Percentiles rank a stretch among this genome's conserved stretches.
Evolutionary conservation across 805 yeast species (phyloP).

Genomic region (Wickerhamomyces sydowiorum): DNA sequence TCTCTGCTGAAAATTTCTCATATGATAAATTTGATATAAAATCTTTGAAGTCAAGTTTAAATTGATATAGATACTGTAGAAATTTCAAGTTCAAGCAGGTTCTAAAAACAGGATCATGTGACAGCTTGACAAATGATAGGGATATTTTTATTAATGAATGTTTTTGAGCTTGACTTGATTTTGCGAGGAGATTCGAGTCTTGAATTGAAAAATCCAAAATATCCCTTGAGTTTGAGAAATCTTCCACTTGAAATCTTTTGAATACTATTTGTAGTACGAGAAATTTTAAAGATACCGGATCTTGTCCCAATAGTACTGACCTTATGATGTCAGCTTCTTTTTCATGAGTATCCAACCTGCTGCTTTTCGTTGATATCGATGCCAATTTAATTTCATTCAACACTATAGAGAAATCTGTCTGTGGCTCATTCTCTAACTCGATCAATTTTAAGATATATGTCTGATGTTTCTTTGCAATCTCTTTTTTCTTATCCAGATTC

Average conservation of each 20-base stretch:
- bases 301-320: background rate
- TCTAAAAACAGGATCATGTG: conserved; percentile 13
- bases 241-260: conserved; percentile 15
- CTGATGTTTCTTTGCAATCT: conserved; percentile 15
- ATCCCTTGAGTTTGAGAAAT: conserved; percentile 3
- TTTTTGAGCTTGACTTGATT: conserved; percentile 9
- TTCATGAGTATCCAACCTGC: background rate
- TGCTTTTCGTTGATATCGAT: background rate
- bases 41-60: conserved; percentile 12
- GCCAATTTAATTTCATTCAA: conserved; percentile 5
- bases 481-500: conserved; percentile 2
- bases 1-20: conserved; percentile 5
- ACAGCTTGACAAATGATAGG: conserved; percentile 13
- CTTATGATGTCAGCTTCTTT: background rate
- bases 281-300: conserved; percentile 10
- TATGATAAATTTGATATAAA: conserved; percentile 13
- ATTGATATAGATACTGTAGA: conserved; percentile 9
- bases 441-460: conserved; percentile 15
- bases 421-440: conserved; percentile 14
- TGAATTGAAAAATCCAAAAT: conserved; percentile 8
- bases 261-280: conserved; percentile 16
- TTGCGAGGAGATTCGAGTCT: background rate
- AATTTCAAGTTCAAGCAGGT: conserved; percentile 18
- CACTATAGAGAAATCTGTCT: conserved; percentile 3
- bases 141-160: conserved; percentile 10